These are phyloP conservation scores for Trichoderma atroviride DNA, from an alignment of 2,329 filamentous ascomycete genomes.

Conservation along the genomic window DNA sequence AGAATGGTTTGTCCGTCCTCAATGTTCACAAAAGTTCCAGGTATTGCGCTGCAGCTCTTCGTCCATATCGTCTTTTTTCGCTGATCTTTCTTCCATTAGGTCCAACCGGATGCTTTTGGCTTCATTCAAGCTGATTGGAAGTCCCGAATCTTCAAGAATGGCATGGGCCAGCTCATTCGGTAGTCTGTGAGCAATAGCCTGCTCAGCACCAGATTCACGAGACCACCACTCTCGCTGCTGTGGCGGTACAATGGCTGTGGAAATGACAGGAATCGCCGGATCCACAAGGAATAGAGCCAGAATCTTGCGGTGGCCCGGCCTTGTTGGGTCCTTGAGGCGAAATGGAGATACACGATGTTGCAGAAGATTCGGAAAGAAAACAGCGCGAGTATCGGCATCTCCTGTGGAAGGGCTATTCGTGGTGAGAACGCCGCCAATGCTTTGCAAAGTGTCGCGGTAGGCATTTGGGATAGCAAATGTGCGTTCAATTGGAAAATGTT, in stretches of 20 bases:
- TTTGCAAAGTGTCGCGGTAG: conserved; percentile 33
- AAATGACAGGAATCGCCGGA: conserved; percentile 50
- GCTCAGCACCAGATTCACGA: neutral
- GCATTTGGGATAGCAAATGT: conserved; percentile 41
- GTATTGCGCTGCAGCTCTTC: neutral
- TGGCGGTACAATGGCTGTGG: conserved; percentile 49
- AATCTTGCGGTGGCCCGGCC: conserved; percentile 61
- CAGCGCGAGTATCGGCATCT: conserved; percentile 47
- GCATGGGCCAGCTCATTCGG: conserved; percentile 33
- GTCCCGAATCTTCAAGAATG: conserved; percentile 30
- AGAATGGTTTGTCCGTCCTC: neutral
- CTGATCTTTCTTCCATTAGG: conserved; percentile 36
- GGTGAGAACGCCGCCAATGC: conserved; percentile 52
- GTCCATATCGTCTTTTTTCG: conserved; percentile 20
- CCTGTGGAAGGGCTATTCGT: conserved; percentile 47
- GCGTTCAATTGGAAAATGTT: conserved; percentile 40
- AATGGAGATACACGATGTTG: conserved; percentile 59
- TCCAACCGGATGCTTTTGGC: conserved; percentile 33
- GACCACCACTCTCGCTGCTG: conserved; percentile 47
- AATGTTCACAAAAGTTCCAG: conserved; percentile 37
- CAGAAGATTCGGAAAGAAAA: conserved; percentile 58
- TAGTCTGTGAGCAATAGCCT: conserved; percentile 9
- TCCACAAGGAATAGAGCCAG: conserved; percentile 64
- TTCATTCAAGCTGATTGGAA: conserved; percentile 31
- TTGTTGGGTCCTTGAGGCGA: conserved; percentile 52